A percentile compares a stretch with the other conserved stretches of the same genome.
These are phyloP conservation scores for Fusarium anguioides DNA, from an alignment of 2,329 filamentous ascomycete genomes.

Conservation along the genomic window DNA sequence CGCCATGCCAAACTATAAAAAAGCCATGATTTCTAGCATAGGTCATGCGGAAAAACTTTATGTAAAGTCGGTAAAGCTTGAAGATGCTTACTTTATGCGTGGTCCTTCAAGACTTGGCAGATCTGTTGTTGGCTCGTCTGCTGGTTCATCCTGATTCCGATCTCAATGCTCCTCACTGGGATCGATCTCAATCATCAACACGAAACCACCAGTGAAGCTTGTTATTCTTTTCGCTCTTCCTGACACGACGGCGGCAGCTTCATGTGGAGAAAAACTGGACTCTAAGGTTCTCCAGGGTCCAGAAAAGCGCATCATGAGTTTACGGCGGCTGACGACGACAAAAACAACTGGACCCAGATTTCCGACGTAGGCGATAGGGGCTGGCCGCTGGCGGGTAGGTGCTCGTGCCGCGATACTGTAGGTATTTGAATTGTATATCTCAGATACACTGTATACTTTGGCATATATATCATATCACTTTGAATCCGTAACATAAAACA, in stretches of 20 bases:
- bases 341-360: conserved; percentile 14
- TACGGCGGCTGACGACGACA: conserved; percentile 32
- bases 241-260: neutral
- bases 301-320: conserved; percentile 15
- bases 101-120: neutral
- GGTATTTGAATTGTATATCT: neutral
- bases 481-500: neutral
- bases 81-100: neutral
- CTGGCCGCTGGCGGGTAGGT: neutral
- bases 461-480: neutral
- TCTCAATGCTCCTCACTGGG: conserved; percentile 1
- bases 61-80: neutral
- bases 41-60: neutral
- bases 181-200: conserved; percentile 11
- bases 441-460: neutral
- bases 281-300: neutral
- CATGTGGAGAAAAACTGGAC: neutral
- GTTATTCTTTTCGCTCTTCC: neutral
- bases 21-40: neutral
- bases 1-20: neutral
- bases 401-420: too few relatives aligned
- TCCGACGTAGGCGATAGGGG: neutral
- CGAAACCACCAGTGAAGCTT: conserved; percentile 25
- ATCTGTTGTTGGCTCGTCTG: conserved; percentile 1
- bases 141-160: neutral